Evolutionary conservation across 768 basidiomycete genomes (phyloP), one percentile per base, ranked within the genome.

Genomic region (Amanita thiersii): DNA sequence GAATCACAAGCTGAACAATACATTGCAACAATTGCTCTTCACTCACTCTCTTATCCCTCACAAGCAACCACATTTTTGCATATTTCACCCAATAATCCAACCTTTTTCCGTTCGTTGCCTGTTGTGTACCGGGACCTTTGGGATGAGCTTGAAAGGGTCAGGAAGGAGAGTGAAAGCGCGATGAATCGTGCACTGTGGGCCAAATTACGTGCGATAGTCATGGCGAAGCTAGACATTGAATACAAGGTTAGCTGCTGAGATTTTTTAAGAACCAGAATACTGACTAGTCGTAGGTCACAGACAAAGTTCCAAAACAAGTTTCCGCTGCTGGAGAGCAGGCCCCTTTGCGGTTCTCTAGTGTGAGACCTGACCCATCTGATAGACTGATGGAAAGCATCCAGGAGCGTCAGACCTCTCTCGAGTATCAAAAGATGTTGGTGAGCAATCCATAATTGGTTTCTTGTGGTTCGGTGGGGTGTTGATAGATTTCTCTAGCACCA

Each of bases 381-480:
- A 71, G 78, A 32, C 57, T 91, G 26, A 68, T 72, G 28, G 57
- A 65, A 25, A 71, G 69, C 23, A 83, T 91, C 54, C 63, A 64
- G 35, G 66, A 67, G n/a, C 73, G 89, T 18, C 77, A 75, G 50
- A 60, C 67, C 7, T 79, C 77, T 37, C 47, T 68, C 5, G 69
- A 72, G 11, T 99, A 94, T 60, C 84, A 89, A 58, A 77, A 80
- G 40, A 97, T 97, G 89, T 75, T 93, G 40, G 89, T 91, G 43
- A 51, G 81, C 72, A 17, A 19, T 20, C 12, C 21, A 21, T 26
- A 44, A 19, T 30, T 23, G 5, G 15, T 23, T 11, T 19, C n/a
- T n/a, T n/a, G n/a, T n/a, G n/a, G n/a, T n/a, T n/a, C n/a, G n/a
- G 15, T 44, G 18, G 4, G 18, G 35, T 12, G 41, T 31, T 50